Conservation (phyloP, 257 asterid species). For the Verbascum thapsus region DNA sequence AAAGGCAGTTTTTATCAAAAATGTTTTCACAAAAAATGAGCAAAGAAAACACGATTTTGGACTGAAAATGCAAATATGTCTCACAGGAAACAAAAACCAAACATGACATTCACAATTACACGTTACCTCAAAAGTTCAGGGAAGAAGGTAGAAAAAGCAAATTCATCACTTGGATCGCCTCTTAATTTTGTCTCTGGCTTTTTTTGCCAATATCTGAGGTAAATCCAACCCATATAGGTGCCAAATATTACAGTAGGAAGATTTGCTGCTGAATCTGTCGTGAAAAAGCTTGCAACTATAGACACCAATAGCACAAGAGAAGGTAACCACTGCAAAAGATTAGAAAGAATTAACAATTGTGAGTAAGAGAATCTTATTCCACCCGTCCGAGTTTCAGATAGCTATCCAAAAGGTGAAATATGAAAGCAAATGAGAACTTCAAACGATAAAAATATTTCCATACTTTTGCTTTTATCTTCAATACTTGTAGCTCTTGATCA, state of each 20-base stretch:
- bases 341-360: slow-evolving; percentile 23
- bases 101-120: background rate
- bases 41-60: too few species aligned
- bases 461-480: slow-evolving; percentile 84
- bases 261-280: slow-evolving; percentile 63
- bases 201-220: slow-evolving; percentile 88
- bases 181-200: slow-evolving; percentile 70
- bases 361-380: slow-evolving; percentile 22
- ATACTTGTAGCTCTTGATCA: slow-evolving; percentile 73
- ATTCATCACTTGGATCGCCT: slow-evolving; percentile 97
- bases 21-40: too few species aligned
- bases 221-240: slow-evolving; percentile 86
- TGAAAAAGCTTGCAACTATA: slow-evolving; percentile 66
- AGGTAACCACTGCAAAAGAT: slow-evolving; percentile 86
- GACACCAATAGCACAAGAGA: slow-evolving; percentile 66
- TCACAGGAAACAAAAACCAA: too few species aligned
- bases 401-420: background rate
- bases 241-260: slow-evolving; percentile 83
- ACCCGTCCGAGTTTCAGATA: background rate
- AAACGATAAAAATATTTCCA: slow-evolving; percentile 28
- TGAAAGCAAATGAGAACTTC: slow-evolving; percentile 15
- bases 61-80: too few species aligned
- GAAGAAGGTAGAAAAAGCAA: slow-evolving; percentile 78
- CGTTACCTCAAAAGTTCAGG: slow-evolving; percentile 68
- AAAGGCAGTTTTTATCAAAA: too few species aligned